A percentile compares a stretch with the other conserved stretches of the same genome.
Conservation (phyloP, 2,329 filamentous ascomycete species). For the Diaporthe citrichinensis region DNA sequence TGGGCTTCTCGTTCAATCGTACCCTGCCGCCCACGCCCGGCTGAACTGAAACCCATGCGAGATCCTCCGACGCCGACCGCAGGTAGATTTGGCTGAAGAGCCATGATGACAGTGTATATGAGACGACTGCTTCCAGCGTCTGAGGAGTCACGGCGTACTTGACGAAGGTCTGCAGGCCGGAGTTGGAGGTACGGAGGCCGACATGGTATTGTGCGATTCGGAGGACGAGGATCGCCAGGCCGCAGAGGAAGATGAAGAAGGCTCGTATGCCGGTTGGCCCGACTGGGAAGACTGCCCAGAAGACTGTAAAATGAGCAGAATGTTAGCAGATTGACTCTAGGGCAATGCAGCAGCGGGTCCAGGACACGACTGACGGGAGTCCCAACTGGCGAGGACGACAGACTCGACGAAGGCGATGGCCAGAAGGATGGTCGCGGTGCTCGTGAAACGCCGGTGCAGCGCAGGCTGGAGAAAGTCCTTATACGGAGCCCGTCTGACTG, state of each 20-base stretch:
- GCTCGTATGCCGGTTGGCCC: conserved; percentile 82
- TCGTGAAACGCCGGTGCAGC: conserved; percentile 87
- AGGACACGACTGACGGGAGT: conserved; percentile 70
- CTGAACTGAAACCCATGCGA: conserved; percentile 81
- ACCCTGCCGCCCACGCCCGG: conserved; percentile 79
- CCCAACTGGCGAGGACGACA: conserved; percentile 77
- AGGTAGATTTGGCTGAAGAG: conserved; percentile 87
- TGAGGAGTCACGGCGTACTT: conserved; percentile 70
- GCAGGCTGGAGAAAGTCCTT: conserved; percentile 93
- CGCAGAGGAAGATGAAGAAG: conserved; percentile 80
- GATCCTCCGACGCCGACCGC: conserved; percentile 73
- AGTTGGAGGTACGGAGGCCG: conserved; percentile 78
- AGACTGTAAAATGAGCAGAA: conserved; percentile 60
- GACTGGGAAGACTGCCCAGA: conserved; percentile 91
- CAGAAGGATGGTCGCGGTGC: conserved; percentile 79
- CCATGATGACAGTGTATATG: conserved; percentile 84
- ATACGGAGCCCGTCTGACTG: conserved; percentile 75
- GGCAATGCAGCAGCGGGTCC: not conserved
- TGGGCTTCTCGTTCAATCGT: conserved; percentile 85
- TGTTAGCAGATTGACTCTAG: conserved; percentile 15
- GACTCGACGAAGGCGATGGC: conserved; percentile 81
- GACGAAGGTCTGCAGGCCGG: conserved; percentile 75
- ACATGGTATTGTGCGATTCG: conserved; percentile 88
- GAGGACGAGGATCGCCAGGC: conserved; percentile 84
- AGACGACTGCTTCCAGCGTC: conserved; percentile 78